Evolutionary conservation across 306 rosid genomes (phyloP).

Genomic region (Fagus sylvatica): DNA sequence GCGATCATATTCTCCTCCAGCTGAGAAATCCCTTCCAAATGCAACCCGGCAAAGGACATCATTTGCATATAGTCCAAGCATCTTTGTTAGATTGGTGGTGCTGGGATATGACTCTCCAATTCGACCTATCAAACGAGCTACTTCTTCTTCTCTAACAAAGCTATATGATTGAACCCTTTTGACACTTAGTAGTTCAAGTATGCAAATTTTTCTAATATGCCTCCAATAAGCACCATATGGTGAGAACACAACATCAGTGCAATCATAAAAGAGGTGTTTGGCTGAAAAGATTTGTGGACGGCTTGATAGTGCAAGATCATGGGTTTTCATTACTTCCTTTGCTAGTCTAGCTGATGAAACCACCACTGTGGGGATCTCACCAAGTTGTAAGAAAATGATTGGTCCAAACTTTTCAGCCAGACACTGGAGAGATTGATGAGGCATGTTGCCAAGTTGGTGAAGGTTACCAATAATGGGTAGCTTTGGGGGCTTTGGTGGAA

Average conservation of each 20-base stretch:
- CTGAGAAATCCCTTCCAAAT: slow-evolving; percentile 57
- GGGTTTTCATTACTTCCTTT: slow-evolving; percentile 58
- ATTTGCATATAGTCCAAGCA: slow-evolving; percentile 56
- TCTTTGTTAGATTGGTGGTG: slow-evolving; percentile 43
- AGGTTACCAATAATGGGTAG: slow-evolving; percentile 61
- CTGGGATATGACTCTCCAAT: slow-evolving; percentile 39
- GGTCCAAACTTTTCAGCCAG: slow-evolving; percentile 53
- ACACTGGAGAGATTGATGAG: slow-evolving; percentile 46
- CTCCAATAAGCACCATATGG: slow-evolving; percentile 70
- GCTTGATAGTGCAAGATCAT: slow-evolving; percentile 60
- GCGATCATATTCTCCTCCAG: slow-evolving; percentile 49
- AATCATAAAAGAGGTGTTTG: slow-evolving; percentile 58
- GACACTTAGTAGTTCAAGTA: slow-evolving; percentile 57
- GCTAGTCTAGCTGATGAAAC: slow-evolving; percentile 69
- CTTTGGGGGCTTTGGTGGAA: slow-evolving; percentile 58
- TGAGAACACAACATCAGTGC: slow-evolving; percentile 53
- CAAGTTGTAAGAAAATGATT: slow-evolving; percentile 51
- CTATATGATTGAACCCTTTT: slow-evolving; percentile 49
- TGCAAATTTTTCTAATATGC: slow-evolving; percentile 51
- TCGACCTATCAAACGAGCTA: slow-evolving; percentile 37
- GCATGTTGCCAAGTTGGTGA: slow-evolving; percentile 48
- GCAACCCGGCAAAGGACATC: slow-evolving; percentile 51
- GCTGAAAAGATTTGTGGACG: slow-evolving; percentile 48
- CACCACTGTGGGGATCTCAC: slow-evolving; percentile 58
- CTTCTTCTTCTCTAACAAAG: slow-evolving; percentile 56